Evolutionary conservation across 192 early-diverging fungal species (phyloP).

Genomic region (Gonapodya prolifera): DNA sequence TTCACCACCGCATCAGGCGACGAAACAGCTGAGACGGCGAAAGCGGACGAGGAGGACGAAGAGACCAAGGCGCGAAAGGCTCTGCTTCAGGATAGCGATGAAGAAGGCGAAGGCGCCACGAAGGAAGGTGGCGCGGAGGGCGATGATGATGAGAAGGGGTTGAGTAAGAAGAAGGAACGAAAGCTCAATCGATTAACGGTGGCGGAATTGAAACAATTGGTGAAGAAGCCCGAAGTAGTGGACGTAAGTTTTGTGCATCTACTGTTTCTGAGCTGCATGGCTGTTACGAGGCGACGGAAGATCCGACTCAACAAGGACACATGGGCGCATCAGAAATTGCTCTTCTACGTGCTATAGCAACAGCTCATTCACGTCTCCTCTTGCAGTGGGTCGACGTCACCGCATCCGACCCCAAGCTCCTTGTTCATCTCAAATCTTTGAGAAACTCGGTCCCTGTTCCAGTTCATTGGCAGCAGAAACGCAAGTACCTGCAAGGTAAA

Average conservation of each 20-base stretch:
- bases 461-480: conserved; percentile 87
- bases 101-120: background rate
- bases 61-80: background rate
- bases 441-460: conserved; percentile 94
- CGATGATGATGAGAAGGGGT: conserved; percentile 15
- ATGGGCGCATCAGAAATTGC: background rate
- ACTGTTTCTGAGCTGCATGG: too few relatives aligned
- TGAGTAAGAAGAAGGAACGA: conserved; percentile 35
- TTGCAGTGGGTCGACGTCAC: conserved; percentile 78
- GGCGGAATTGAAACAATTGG: conserved; percentile 85
- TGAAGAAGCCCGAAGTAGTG: conserved; percentile 86
- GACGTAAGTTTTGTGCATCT: conserved; percentile 45
- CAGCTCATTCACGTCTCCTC: conserved; percentile 1
- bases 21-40: conserved; percentile 4
- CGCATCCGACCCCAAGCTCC: conserved; percentile 74
- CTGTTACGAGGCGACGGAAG: too few relatives aligned
- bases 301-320: too few relatives aligned
- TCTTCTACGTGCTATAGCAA: background rate
- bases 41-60: conserved; percentile 5
- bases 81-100: conserved; percentile 12
- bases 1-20: conserved; percentile 17
- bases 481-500: conserved; percentile 94
- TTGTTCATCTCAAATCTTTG: conserved; percentile 80
- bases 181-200: conserved; percentile 51
- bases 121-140: conserved; percentile 16